phyloP scores from a whole-genome alignment of 176 grass and related monocot genomes.

The Phoenix dactylifera region DNA sequence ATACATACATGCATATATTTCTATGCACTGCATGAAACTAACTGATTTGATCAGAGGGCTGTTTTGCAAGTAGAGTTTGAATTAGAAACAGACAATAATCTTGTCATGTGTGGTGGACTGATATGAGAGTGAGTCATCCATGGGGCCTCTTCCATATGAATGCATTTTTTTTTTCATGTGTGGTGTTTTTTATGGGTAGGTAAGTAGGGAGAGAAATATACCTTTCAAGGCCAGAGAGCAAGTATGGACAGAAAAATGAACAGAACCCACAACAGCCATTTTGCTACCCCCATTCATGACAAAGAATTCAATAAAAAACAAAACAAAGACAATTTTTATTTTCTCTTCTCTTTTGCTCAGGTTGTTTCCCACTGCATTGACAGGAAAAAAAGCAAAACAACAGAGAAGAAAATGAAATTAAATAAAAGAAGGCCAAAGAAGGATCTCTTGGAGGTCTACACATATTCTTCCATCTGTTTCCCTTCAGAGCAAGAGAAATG shows the following conservation, averaged over 20 bases:
- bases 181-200: not conserved
- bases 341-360: conserved; percentile 20
- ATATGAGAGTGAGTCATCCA: not conserved
- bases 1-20: conserved; percentile 28
- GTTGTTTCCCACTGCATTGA: conserved; percentile 63
- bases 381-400: conserved; percentile 16
- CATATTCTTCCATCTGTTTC: conserved; percentile 4
- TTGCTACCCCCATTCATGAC: conserved; percentile 39
- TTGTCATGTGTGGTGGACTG: not conserved
- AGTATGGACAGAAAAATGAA: conserved; percentile 5
- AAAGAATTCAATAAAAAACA: conserved; percentile 7
- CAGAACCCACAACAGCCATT: conserved; percentile 13
- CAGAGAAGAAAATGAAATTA: not conserved
- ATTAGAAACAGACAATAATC: not conserved
- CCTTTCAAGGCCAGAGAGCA: conserved; percentile 6
- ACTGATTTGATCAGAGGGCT: conserved; percentile 27
- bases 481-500: conserved; percentile 1
- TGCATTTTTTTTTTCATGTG: not conserved
- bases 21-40: conserved; percentile 25
- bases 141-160: conserved; percentile 4
- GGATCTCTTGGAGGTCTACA: conserved; percentile 42
- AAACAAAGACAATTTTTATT: conserved; percentile 11
- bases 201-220: not conserved
- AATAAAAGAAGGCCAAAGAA: conserved; percentile 7
- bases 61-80: not conserved